Conservation (phyloP, 257 asterid genomes). For the Haberlea rhodopensis region DNA sequence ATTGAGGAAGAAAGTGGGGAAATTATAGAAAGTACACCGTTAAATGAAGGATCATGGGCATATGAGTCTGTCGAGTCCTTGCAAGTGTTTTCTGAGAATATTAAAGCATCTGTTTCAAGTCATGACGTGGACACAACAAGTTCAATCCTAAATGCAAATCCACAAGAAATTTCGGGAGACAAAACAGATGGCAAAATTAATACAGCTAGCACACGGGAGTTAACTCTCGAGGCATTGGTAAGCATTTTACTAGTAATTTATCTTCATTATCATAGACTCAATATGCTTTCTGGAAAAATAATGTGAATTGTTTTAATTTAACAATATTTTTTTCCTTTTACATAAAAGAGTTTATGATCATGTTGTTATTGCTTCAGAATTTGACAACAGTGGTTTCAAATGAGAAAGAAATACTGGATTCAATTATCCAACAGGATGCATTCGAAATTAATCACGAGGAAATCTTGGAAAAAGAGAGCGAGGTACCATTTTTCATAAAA, state of each 20-base stretch:
- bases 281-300: not conserved
- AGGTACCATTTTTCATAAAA: not conserved
- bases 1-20: conserved; percentile 13
- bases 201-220: conserved; percentile 17
- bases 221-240: conserved; percentile 29
- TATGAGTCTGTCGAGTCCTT: conserved; percentile 21
- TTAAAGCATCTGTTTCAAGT: conserved; percentile 7
- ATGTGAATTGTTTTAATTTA: not conserved
- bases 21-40: conserved; percentile 5
- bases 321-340: not conserved
- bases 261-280: not conserved
- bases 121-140: not conserved
- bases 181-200: conserved; percentile 14
- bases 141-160: conserved; percentile 18
- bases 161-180: conserved; percentile 18
- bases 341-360: not conserved
- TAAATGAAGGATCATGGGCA: conserved; percentile 22
- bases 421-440: not conserved
- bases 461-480: not conserved
- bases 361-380: not conserved
- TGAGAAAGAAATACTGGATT: not conserved
- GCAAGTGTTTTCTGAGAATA: conserved; percentile 24
- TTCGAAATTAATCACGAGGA: not conserved
- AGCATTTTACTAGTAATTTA: conserved; percentile 10
- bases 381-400: not conserved